Conservation (phyloP, 495 filamentous ascomycete genomes). For the Aspergillus nidulans region DNA sequence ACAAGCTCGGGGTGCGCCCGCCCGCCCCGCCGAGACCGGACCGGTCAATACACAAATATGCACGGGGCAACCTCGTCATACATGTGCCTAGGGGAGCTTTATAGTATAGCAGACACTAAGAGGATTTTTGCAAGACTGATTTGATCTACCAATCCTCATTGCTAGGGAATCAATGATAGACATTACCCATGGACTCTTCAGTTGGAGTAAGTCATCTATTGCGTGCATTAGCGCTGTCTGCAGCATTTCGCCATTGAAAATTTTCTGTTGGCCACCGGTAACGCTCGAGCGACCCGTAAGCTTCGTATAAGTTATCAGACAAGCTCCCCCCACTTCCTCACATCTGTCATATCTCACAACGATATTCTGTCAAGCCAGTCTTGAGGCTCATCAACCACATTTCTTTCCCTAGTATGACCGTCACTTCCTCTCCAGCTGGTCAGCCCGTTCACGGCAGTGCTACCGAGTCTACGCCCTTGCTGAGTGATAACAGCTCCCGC, state of each 20-base stretch:
- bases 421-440: neutral
- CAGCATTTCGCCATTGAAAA: neutral
- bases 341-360: neutral
- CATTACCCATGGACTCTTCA: neutral
- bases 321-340: neutral
- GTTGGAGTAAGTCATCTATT: neutral
- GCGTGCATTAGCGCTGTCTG: neutral
- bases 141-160: no score
- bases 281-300: neutral
- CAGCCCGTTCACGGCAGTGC: neutral
- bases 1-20: neutral
- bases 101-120: neutral
- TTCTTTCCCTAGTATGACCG: conserved; percentile 4
- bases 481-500: conserved; percentile 9
- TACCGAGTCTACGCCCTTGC: conserved; percentile 26
- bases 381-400: neutral
- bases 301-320: neutral
- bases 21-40: neutral
- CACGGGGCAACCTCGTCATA: neutral
- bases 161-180: no score
- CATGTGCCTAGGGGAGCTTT: neutral
- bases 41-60: neutral
- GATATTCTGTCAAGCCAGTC: no score
- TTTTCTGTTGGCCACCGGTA: neutral
- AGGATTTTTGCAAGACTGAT: no score